A percentile compares a stretch with the other conserved stretches of the same genome.
These are phyloP conservation scores for Fusarium siculi DNA, from an alignment of 2,329 filamentous ascomycete genomes.

Conservation along the genomic window DNA sequence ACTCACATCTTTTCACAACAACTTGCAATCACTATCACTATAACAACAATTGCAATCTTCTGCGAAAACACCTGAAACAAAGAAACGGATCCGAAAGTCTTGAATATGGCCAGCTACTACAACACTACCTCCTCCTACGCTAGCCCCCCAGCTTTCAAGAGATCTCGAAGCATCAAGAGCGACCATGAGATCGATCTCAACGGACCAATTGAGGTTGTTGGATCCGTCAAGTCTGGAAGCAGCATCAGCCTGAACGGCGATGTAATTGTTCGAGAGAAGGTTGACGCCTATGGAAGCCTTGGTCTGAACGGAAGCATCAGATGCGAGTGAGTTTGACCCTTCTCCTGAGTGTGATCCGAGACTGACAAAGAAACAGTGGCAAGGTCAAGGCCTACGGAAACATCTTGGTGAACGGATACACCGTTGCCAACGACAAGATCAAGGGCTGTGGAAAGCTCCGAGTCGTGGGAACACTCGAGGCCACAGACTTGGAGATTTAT, in stretches of 20 bases:
- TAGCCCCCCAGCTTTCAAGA: conserved; percentile 40
- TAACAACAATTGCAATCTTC: background rate
- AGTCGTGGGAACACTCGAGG: conserved; percentile 56
- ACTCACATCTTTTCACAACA: conserved; percentile 8
- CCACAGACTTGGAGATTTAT: conserved; percentile 58
- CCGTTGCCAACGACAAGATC: conserved; percentile 55
- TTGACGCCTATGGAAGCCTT: conserved; percentile 60
- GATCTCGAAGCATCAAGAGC: conserved; percentile 55
- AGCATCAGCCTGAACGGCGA: conserved; percentile 58
- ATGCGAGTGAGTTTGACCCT: conserved; percentile 52
- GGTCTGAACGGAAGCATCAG: conserved; percentile 55
- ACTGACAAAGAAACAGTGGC: conserved; percentile 47
- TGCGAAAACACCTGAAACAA: background rate
- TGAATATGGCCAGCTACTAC: conserved; percentile 45
- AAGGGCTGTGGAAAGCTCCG: conserved; percentile 60
- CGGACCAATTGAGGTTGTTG: conserved; percentile 59
- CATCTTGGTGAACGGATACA: conserved; percentile 54
- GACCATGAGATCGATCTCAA: conserved; percentile 54
- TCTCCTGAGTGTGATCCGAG: background rate
- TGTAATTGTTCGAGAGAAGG: conserved; percentile 55
- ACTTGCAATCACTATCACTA: background rate
- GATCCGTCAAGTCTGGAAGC: conserved; percentile 58
- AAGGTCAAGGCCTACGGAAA: conserved; percentile 60
- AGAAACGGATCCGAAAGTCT: background rate
- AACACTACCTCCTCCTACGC: conserved; percentile 38